Evolutionary conservation across 352 stramenopile genomes (phyloP), one percentile per base, ranked within the genome.

Genomic region (Pelagophyceae sp.): DNA sequence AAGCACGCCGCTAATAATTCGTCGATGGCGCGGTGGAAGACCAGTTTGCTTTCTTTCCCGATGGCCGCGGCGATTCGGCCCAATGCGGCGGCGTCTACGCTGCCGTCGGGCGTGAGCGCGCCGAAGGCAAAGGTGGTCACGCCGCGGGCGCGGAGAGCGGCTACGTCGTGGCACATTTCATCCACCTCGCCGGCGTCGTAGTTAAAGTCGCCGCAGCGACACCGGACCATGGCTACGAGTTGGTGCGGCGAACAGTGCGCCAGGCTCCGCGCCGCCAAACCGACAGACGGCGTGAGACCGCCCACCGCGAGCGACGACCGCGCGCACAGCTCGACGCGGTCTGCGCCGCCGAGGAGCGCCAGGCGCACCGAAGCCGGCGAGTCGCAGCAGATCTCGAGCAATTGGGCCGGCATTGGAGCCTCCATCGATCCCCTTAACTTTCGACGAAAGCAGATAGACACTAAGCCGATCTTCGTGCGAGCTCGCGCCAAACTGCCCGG

Each of bases 331-430:
- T 74, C 67, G 20, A 74, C 67, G 67, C 67, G 67, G 15, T 1
- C 19, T 23, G 67, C 67, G 67, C 67, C 67, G 38, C 67, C 67
- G 2, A 11, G 1, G 35, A 74, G 19, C 35, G 67, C 67, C 23
- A 11, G 6, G 35, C 23, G 15, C 33, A 58, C 67, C 17, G 35
- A 58, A 33, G 27, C 67, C 17, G 5, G 15, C 35, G 35, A 58
- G 23, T 74, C 67, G 67, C 67, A 74, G 67, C 67, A 74, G 19
- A 37, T 37, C 38, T 74, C 67, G 33, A 74, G 38, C 15, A 74
- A 23, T 23, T n/a, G n/a, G n/a, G n/a, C n/a, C n/a, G n/a, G n/a
- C n/a, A n/a, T n/a, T n/a, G n/a, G n/a, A n/a, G n/a, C n/a, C n/a
- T n/a, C n/a, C n/a, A n/a, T n/a, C n/a, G n/a, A n/a, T n/a, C n/a